A percentile compares a stretch with the other conserved stretches of the same genome.
Evolutionary conservation across 495 filamentous ascomycete species (phyloP).

Genomic region (Astrothelium macrocarpum): DNA sequence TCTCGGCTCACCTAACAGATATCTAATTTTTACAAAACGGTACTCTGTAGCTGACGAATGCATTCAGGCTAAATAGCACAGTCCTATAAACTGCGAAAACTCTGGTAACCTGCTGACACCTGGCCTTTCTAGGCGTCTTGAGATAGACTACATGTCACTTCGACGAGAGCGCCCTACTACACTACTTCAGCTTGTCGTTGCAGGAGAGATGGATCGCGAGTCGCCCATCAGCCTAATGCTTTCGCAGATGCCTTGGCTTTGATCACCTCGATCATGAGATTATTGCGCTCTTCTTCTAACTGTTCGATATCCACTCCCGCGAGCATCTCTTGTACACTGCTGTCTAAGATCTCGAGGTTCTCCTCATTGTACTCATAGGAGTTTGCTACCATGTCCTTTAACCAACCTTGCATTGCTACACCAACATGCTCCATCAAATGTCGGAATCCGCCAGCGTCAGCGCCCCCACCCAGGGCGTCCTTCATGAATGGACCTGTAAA

Average conservation of each 20-base stretch:
- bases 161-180: not conserved
- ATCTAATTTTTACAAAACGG: not conserved
- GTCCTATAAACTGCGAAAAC: not conserved
- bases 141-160: not conserved
- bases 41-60: not conserved
- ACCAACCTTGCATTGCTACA: constrained; percentile 11
- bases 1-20: not conserved
- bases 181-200: not conserved
- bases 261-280: not conserved
- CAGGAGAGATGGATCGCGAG: not conserved
- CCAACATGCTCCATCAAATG: constrained; percentile 17
- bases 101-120: not conserved
- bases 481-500: constrained; percentile 17
- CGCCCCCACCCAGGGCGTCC: constrained; percentile 15
- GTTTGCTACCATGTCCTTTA: constrained; percentile 16
- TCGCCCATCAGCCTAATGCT: not conserved
- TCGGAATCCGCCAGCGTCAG: constrained; percentile 14
- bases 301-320: not conserved
- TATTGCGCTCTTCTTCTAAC: constrained; percentile 7
- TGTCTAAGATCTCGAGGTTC: constrained; percentile 4
- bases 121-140: not conserved
- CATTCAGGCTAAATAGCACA: not conserved
- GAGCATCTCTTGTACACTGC: constrained; percentile 8
- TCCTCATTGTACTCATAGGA: constrained; percentile 6
- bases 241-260: not conserved